These are phyloP conservation scores for Euclidium syriacum DNA, from an alignment of 345 rosid genomes.

Conservation along the genomic window DNA sequence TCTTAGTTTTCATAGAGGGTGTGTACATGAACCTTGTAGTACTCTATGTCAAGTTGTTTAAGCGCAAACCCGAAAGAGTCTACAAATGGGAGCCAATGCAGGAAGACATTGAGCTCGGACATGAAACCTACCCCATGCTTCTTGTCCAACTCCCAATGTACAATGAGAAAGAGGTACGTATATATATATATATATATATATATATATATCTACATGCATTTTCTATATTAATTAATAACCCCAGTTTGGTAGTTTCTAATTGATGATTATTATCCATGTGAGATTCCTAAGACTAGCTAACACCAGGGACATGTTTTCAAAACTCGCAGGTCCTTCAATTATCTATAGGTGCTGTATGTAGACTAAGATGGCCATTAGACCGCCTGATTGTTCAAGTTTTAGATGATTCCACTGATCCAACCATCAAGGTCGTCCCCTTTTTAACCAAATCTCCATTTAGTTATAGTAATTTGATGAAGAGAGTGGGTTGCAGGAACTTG, in stretches of 20 bases:
- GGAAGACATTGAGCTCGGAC: constrained; percentile 44
- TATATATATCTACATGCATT: background rate
- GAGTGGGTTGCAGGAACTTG: constrained; percentile 16
- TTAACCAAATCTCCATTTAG: background rate
- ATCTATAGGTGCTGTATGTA: constrained; percentile 62
- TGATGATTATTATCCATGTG: background rate
- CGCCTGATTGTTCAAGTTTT: constrained; percentile 55
- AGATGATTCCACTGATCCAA: constrained; percentile 57
- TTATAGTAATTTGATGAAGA: background rate
- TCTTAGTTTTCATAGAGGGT: constrained; percentile 48
- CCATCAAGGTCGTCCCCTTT: constrained; percentile 44
- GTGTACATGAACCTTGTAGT: constrained; percentile 49
- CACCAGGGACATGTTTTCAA: background rate
- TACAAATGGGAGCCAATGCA: constrained; percentile 40
- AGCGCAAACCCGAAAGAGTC: constrained; percentile 31
- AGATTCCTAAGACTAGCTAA: background rate
- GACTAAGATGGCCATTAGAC: constrained; percentile 51
- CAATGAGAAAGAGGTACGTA: constrained; percentile 30
- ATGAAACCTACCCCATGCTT: constrained; percentile 31
- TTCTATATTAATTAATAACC: too few relatives aligned
- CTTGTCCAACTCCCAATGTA: constrained; percentile 36
- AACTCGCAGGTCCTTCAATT: constrained; percentile 44
- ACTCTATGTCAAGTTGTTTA: constrained; percentile 32
- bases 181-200: background rate
- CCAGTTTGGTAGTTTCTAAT: too few relatives aligned